These are phyloP conservation scores for Mesotaenium endlicherianum DNA, from an alignment of 139 green algal genomes.

Conservation along the genomic window DNA sequence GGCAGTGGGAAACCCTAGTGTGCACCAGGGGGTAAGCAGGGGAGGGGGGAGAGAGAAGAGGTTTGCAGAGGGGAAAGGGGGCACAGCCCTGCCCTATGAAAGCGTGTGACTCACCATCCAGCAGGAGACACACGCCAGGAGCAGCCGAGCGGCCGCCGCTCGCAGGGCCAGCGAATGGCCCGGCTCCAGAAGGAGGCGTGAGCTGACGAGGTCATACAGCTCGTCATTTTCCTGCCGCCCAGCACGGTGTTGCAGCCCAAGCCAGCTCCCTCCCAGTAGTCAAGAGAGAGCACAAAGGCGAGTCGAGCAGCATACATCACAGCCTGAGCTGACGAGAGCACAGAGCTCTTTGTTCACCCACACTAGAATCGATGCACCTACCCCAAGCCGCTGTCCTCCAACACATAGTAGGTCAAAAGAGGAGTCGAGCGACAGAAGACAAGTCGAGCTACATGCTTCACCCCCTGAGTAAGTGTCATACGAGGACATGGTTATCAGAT, in stretches of 20 bases:
- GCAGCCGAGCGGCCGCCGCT: conserved; percentile 33
- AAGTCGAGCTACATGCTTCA: too few relatives aligned
- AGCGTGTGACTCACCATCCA: conserved; percentile 41
- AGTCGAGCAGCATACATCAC: not conserved
- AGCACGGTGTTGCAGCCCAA: not conserved
- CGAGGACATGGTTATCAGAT: too few relatives aligned
- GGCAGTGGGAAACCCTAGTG: not conserved
- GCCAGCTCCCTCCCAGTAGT: not conserved
- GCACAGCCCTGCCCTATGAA: too few relatives aligned
- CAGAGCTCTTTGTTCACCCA: not conserved
- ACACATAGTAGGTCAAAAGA: not conserved
- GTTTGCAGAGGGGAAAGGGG: too few relatives aligned
- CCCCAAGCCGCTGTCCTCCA: not conserved
- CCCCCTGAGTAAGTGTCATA: too few relatives aligned
- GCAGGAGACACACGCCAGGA: conserved; percentile 43
- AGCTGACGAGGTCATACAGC: conserved; percentile 37
- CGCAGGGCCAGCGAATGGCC: conserved; percentile 23
- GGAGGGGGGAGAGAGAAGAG: not conserved
- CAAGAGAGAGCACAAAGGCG: not conserved
- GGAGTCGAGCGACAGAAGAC: not conserved
- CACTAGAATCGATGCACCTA: not conserved
- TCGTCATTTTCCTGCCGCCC: conserved; percentile 39
- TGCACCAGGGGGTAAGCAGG: not conserved
- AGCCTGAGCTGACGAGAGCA: not conserved
- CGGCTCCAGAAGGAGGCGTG: conserved; percentile 14